Percentiles rank a stretch among this genome's conserved stretches.
Conservation (phyloP, 2,329 filamentous ascomycete genomes). For the Aureobasidium sp. region DNA sequence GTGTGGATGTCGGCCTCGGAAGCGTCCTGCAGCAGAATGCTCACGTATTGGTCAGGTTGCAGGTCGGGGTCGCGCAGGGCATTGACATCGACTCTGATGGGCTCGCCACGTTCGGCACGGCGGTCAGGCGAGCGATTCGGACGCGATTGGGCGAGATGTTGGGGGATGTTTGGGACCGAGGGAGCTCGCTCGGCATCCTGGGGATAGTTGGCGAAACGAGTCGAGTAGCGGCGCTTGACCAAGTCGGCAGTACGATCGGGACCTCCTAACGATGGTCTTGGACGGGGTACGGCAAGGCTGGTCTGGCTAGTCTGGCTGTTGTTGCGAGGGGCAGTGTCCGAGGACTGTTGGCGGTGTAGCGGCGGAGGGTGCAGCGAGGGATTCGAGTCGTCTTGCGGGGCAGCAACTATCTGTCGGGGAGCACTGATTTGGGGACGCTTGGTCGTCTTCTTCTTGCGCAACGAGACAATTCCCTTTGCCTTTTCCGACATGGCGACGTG, state of each 20-base stretch:
- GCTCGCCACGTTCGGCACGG: slow-evolving; percentile 35
- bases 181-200: slow-evolving; percentile 54
- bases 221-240: slow-evolving; percentile 90
- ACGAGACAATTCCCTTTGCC: slow-evolving; percentile 34
- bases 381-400: slow-evolving; percentile 3
- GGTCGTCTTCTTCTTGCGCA: slow-evolving; percentile 52
- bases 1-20: slow-evolving; percentile 78
- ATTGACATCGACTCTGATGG: slow-evolving; percentile 63
- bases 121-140: slow-evolving; percentile 36
- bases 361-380: not conserved
- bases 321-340: not conserved
- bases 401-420: slow-evolving; percentile 43
- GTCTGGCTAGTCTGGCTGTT: slow-evolving; percentile 6
- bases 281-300: slow-evolving; percentile 20
- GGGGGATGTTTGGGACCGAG: slow-evolving; percentile 49
- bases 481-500: slow-evolving; percentile 33
- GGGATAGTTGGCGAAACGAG: slow-evolving; percentile 65
- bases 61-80: slow-evolving; percentile 73
- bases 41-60: slow-evolving; percentile 68
- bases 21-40: slow-evolving; percentile 68
- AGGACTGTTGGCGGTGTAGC: not conserved
- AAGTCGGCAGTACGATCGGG: slow-evolving; percentile 60
- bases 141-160: slow-evolving; percentile 44
- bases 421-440: slow-evolving; percentile 51
- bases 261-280: slow-evolving; percentile 28